A percentile compares a stretch with the other conserved stretches of the same genome.
phyloP scores from a whole-genome alignment of 768 basidiomycete genomes.

The Podaxis rugospora region DNA sequence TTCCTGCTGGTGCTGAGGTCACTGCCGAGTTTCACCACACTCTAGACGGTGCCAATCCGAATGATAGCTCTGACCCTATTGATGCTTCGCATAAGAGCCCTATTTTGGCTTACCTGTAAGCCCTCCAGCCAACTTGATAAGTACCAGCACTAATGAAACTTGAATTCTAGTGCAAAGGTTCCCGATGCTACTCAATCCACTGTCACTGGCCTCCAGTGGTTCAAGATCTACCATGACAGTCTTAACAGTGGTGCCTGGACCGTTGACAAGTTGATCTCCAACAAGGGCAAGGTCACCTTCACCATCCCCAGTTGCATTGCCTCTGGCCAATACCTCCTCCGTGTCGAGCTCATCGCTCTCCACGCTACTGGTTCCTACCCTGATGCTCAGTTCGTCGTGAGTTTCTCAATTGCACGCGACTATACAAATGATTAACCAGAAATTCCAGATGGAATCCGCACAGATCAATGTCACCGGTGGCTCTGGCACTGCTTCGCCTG shows the following conservation, averaged over 20 bases:
- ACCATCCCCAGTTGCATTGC: slow-evolving; percentile 41
- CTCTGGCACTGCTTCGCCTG: slow-evolving; percentile 31
- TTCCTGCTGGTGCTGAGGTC: slow-evolving; percentile 24
- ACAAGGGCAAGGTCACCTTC: slow-evolving; percentile 48
- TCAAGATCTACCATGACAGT: slow-evolving; percentile 50
- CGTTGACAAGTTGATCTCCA: slow-evolving; percentile 39
- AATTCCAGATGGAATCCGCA: slow-evolving; percentile 41
- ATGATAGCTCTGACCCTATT: slow-evolving; percentile 41
- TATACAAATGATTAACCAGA: slow-evolving; percentile 10
- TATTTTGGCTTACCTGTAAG: slow-evolving; percentile 45
- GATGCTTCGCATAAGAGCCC: slow-evolving; percentile 51
- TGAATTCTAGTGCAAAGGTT: slow-evolving; percentile 37
- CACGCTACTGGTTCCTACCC: slow-evolving; percentile 38
- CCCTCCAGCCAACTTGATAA: slow-evolving; percentile 1
- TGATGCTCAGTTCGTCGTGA: slow-evolving; percentile 53
- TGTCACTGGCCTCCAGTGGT: slow-evolving; percentile 51
- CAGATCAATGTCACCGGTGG: slow-evolving; percentile 43
- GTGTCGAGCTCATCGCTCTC: slow-evolving; percentile 45
- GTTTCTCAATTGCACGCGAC: slow-evolving; percentile 12
- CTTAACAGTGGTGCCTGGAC: slow-evolving; percentile 38
- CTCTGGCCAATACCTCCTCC: slow-evolving; percentile 45
- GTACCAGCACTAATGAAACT: not conserved
- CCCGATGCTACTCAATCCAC: slow-evolving; percentile 38
- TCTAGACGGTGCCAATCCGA: slow-evolving; percentile 34
- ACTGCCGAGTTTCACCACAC: slow-evolving; percentile 51